Evolutionary conservation across 2,329 filamentous ascomycete species (phyloP).

Genomic region (Dothidotthia symphoricarpi): DNA sequence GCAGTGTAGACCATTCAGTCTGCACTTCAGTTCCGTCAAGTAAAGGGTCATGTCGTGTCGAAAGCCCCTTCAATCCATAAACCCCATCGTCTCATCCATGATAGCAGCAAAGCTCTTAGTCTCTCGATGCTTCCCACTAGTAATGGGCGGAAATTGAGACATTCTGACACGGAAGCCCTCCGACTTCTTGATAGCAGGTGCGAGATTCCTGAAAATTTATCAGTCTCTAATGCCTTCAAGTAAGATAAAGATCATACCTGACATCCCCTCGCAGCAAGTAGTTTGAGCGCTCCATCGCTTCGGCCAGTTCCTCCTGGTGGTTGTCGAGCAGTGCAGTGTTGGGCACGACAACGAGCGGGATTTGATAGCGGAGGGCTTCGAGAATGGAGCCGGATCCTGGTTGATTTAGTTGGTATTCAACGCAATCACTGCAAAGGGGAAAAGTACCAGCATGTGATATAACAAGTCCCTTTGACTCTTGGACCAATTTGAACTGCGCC

Average conservation of each 20-base stretch:
- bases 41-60: no score
- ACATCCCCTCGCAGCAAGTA: slow-evolving; percentile 73
- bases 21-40: no score
- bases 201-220: slow-evolving; percentile 44
- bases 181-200: slow-evolving; percentile 48
- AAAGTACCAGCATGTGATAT: slow-evolving; percentile 82
- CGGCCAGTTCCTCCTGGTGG: slow-evolving; percentile 84
- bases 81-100: slow-evolving; percentile 40
- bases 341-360: slow-evolving; percentile 84
- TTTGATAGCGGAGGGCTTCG: slow-evolving; percentile 69
- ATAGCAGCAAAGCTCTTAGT: slow-evolving; percentile 37
- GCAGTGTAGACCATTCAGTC: no score
- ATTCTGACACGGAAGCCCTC: slow-evolving; percentile 43
- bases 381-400: slow-evolving; percentile 86
- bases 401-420: slow-evolving; percentile 3
- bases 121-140: slow-evolving; percentile 37
- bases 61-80: slow-evolving; percentile 36
- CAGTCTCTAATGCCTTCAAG: background rate
- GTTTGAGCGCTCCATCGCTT: slow-evolving; percentile 68
- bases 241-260: slow-evolving; percentile 48
- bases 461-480: slow-evolving; percentile 65
- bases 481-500: slow-evolving; percentile 56
- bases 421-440: slow-evolving; percentile 3
- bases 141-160: slow-evolving; percentile 36
- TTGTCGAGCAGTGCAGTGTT: slow-evolving; percentile 82